Evolutionary conservation across 2,329 filamentous ascomycete genomes (phyloP).

Genomic region (Pleomassaria siparia): DNA sequence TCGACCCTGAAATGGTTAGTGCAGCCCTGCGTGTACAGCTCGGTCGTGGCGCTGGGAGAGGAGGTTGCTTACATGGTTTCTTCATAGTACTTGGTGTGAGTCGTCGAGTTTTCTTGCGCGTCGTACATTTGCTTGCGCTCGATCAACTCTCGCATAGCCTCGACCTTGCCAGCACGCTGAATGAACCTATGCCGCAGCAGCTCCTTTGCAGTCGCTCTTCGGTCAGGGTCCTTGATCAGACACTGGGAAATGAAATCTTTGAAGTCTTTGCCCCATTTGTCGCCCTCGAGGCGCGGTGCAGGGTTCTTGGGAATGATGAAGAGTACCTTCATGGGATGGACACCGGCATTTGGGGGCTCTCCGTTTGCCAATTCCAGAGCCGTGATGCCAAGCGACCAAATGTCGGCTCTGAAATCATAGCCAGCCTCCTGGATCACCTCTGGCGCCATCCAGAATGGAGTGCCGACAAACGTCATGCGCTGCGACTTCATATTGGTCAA

Average conservation of each 20-base stretch:
- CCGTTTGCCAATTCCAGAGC: conserved; percentile 89
- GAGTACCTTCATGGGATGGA: conserved; percentile 97
- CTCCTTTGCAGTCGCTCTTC: conserved; percentile 80
- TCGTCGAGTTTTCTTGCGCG: conserved; percentile 64
- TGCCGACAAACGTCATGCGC: conserved; percentile 95
- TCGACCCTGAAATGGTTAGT: conserved; percentile 53
- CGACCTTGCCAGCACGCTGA: conserved; percentile 80
- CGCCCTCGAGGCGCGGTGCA: conserved; percentile 79
- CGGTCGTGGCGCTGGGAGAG: too few relatives aligned
- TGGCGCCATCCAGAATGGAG: conserved; percentile 98
- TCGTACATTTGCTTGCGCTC: conserved; percentile 81
- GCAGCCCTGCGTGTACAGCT: not conserved
- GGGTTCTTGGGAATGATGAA: conserved; percentile 94
- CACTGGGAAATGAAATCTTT: conserved; percentile 92
- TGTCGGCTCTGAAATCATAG: conserved; percentile 96
- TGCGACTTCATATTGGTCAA: conserved; percentile 97
- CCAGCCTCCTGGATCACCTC: conserved; percentile 98
- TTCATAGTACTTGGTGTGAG: conserved; percentile 84
- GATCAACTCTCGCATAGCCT: conserved; percentile 84
- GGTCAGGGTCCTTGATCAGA: conserved; percentile 87
- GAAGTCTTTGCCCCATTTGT: conserved; percentile 81
- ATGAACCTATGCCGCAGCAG: conserved; percentile 88
- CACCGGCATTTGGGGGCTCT: conserved; percentile 90
- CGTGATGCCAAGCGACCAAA: conserved; percentile 95
- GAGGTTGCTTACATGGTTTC: conserved; percentile 71